phyloP scores from a whole-genome alignment of 768 basidiomycete species.

The Tulasnella sp. region DNA sequence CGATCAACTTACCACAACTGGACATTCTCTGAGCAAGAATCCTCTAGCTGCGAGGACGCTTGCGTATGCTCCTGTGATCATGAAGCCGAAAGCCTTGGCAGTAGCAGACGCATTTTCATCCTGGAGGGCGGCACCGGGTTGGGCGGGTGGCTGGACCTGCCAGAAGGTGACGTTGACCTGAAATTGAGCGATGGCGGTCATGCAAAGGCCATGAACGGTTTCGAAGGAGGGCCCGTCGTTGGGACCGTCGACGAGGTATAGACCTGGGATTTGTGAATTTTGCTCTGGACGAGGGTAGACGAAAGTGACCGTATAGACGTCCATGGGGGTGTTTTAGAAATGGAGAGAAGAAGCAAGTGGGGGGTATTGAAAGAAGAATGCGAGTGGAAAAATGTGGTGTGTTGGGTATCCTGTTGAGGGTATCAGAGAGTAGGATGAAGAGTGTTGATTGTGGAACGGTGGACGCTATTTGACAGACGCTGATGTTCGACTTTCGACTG shows the following conservation, averaged over 20 bases:
- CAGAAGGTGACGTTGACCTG: conserved; percentile 59
- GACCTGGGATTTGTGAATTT: conserved; percentile 46
- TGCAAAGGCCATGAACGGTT: conserved; percentile 74
- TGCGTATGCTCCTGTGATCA: conserved; percentile 87
- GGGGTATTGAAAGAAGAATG: not conserved
- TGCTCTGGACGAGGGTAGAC: conserved; percentile 79
- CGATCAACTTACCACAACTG: conserved; percentile 66
- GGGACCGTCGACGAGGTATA: conserved; percentile 38
- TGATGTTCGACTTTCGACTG: conserved; percentile 6
- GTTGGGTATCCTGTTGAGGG: conserved; percentile 19
- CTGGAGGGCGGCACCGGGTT: conserved; percentile 52
- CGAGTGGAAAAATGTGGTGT: not conserved
- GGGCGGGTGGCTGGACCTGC: conserved; percentile 65
- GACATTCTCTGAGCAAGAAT: conserved; percentile 86
- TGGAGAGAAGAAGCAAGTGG: not conserved
- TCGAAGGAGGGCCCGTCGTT: conserved; percentile 61
- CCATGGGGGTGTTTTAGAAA: conserved; percentile 57
- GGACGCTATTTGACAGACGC: not conserved
- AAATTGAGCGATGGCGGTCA: conserved; percentile 70
- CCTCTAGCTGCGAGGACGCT: conserved; percentile 91
- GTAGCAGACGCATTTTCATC: conserved; percentile 50
- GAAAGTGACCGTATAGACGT: conserved; percentile 94
- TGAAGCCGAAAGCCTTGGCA: conserved; percentile 81
- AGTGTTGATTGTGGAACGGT: conserved; percentile 2
- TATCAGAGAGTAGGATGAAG: conserved; percentile 8